These are phyloP conservation scores for Russula earlei DNA, from an alignment of 768 basidiomycete species.

Conservation along the genomic window DNA sequence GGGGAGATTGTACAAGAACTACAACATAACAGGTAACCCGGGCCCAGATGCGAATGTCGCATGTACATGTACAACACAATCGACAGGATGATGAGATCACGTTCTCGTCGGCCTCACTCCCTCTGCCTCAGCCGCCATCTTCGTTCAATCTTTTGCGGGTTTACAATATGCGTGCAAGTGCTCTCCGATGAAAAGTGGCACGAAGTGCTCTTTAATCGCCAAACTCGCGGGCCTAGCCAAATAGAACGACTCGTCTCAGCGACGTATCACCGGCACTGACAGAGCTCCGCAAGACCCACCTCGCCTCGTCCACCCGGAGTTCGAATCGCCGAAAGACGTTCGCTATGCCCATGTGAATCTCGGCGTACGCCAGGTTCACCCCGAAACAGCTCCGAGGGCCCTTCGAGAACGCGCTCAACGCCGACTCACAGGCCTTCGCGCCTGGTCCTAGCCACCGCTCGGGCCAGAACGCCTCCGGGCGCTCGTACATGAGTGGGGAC, in stretches of 20 bases:
- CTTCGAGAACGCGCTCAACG: conserved; percentile 36
- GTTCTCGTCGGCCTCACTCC: too few species aligned
- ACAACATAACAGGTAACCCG: too few species aligned
- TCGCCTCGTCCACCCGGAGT: conserved; percentile 25
- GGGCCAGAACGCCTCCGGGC: conserved; percentile 32
- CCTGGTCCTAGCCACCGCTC: conserved; percentile 35
- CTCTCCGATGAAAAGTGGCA: conserved; percentile 2
- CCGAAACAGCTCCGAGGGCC: conserved; percentile 39
- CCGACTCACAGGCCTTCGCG: conserved; percentile 31
- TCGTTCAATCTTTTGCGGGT: not conserved
- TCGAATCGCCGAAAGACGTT: conserved; percentile 33
- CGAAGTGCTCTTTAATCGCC: conserved; percentile 9
- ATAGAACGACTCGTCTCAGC: not conserved
- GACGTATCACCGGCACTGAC: not conserved
- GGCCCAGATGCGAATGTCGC: too few species aligned
- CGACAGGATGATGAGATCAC: too few species aligned
- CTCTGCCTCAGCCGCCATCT: too few species aligned
- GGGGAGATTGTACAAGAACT: too few species aligned
- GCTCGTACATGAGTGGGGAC: conserved; percentile 33
- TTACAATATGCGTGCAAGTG: conserved; percentile 7
- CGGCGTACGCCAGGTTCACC: conserved; percentile 38
- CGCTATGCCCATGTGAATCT: conserved; percentile 35
- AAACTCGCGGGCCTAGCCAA: conserved; percentile 7
- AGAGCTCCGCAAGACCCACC: not conserved
- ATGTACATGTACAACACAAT: too few species aligned